phyloP scores from a whole-genome alignment of 2,329 filamentous ascomycete genomes.

The Colletotrichum filicis region DNA sequence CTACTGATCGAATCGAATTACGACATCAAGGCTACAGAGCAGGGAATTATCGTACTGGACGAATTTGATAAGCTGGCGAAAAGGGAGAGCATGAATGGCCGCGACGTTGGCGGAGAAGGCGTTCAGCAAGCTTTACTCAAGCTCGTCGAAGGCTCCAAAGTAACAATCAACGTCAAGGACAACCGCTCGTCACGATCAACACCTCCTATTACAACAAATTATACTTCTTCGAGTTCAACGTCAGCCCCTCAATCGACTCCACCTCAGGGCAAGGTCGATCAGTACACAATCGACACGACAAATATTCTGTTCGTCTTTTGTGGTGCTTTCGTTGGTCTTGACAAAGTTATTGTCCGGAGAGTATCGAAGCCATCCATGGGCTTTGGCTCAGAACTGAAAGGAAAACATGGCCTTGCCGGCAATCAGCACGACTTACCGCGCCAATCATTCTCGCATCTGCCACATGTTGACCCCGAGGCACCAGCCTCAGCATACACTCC shows the following conservation, averaged over 20 bases:
- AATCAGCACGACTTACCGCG: constrained; percentile 72
- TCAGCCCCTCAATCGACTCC: constrained; percentile 58
- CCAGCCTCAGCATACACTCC: constrained; percentile 59
- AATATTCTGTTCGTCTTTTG: constrained; percentile 98
- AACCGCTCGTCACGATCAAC: constrained; percentile 69
- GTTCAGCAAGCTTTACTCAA: constrained; percentile 96
- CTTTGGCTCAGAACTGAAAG: constrained; percentile 85
- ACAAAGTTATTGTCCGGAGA: constrained; percentile 88
- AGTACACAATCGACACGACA: constrained; percentile 86
- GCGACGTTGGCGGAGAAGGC: constrained; percentile 95
- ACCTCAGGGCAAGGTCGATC: constrained; percentile 64
- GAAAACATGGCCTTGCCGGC: constrained; percentile 58
- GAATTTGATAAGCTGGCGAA: constrained; percentile 98
- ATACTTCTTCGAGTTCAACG: constrained; percentile 57
- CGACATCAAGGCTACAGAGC: constrained; percentile 84
- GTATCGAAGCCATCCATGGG: constrained; percentile 88
- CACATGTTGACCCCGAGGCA: constrained; percentile 59
- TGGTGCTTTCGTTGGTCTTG: constrained; percentile 91
- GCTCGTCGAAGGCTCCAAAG: constrained; percentile 93
- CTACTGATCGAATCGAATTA: constrained; percentile 92
- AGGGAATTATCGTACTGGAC: constrained; percentile 94
- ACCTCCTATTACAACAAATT: constrained; percentile 64
- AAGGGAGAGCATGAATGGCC: constrained; percentile 85
- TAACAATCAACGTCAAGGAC: constrained; percentile 90
- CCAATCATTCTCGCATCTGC: constrained; percentile 65